Conservation (phyloP, 768 basidiomycete species). For the Mycena rosella region DNA sequence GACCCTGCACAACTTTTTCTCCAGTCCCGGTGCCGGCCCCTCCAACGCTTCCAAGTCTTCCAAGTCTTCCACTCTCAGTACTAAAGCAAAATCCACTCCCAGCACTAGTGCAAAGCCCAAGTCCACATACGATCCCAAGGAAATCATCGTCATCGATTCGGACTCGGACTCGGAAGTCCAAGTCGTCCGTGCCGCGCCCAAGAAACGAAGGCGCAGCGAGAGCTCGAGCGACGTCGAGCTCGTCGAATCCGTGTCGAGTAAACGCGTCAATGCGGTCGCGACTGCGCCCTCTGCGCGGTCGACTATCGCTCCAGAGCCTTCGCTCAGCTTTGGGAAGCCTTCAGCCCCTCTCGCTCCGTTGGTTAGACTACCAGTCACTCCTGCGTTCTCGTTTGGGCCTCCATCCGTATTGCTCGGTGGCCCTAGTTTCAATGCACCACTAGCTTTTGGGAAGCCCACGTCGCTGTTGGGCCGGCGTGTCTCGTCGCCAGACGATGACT, state of each 20-base stretch:
- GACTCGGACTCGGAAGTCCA: conserved; percentile 59
- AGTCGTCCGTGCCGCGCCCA: conserved; percentile 12
- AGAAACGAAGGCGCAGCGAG: conserved; percentile 39
- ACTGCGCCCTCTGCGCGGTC: background rate
- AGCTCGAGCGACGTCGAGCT: conserved; percentile 43
- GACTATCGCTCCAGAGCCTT: conserved; percentile 3
- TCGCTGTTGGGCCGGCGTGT: conserved; percentile 6
- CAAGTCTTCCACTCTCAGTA: background rate
- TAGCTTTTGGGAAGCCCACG: conserved; percentile 33
- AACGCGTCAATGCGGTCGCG: conserved; percentile 21
- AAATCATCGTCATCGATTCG: conserved; percentile 75
- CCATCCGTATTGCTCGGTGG: conserved; percentile 37
- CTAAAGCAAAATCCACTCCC: background rate
- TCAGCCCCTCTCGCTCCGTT: conserved; percentile 9
- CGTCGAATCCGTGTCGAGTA: conserved; percentile 8
- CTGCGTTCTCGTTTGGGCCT: conserved; percentile 34
- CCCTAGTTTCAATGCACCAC: background rate
- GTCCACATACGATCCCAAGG: conserved; percentile 35
- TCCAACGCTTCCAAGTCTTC: conserved; percentile 7
- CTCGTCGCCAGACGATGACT: conserved; percentile 39
- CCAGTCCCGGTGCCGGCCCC: conserved; percentile 19
- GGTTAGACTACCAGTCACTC: background rate
- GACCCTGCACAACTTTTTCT: conserved; percentile 33
- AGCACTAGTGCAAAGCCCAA: conserved; percentile 1
- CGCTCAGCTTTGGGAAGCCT: conserved; percentile 29